phyloP scores from a whole-genome alignment of 352 stramenopile species.

The Lagenidium giganteum region DNA sequence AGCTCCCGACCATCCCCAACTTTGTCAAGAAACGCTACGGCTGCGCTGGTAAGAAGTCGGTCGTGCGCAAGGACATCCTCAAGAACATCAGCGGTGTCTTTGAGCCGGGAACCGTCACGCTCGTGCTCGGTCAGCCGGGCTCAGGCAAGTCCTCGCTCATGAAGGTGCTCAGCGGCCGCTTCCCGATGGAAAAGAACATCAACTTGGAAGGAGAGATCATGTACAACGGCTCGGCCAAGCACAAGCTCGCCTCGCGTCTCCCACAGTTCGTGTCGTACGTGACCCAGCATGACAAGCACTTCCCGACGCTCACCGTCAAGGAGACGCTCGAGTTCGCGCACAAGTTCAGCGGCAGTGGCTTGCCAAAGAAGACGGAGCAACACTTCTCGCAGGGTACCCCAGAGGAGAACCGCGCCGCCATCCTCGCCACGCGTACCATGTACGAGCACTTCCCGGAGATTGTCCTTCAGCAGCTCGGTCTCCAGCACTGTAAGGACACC shows the following conservation, averaged over 20 bases:
- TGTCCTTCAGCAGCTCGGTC: constrained; percentile 26
- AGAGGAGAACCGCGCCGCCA: constrained; percentile 15
- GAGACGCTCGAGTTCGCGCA: constrained; percentile 28
- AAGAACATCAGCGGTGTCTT: constrained; percentile 25
- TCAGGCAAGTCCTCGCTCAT: constrained; percentile 29
- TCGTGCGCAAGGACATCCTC: constrained; percentile 24
- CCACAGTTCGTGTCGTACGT: constrained; percentile 22
- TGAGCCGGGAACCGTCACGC: constrained; percentile 18
- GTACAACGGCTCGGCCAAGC: constrained; percentile 15
- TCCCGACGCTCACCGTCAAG: constrained; percentile 25
- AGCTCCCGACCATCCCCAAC: constrained; percentile 19
- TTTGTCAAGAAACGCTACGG: constrained; percentile 13
- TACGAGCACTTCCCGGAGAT: constrained; percentile 27
- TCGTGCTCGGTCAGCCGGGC: constrained; percentile 23
- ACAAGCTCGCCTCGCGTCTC: constrained; percentile 7
- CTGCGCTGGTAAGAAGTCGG: constrained; percentile 12
- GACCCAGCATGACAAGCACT: constrained; percentile 22
- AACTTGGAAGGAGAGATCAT: constrained; percentile 18
- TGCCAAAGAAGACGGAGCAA: constrained; percentile 18
- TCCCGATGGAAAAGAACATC: constrained; percentile 28
- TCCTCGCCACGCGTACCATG: constrained; percentile 9
- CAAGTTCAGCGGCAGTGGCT: constrained; percentile 13
- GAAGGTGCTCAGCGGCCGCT: constrained; percentile 23
- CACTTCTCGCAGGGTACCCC: constrained; percentile 25
- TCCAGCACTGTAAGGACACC: constrained; percentile 35